Conservation (phyloP, 2,329 filamentous ascomycete species). For the Paecilomyces fulvus region DNA sequence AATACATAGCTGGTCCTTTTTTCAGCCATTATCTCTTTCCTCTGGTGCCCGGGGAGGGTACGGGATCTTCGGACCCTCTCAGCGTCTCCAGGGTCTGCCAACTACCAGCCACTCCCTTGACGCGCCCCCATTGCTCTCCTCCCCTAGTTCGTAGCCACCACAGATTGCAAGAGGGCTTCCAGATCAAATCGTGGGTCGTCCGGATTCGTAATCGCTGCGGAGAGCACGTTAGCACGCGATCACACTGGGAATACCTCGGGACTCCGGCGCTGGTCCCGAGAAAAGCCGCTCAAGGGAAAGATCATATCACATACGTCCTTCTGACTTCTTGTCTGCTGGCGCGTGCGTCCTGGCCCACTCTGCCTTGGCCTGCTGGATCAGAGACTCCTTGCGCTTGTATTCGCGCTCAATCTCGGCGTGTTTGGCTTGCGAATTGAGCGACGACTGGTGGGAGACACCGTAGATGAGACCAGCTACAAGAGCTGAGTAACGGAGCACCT, state of each 20-base stretch:
- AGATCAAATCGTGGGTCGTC: conserved; percentile 88
- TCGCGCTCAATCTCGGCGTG: conserved; percentile 65
- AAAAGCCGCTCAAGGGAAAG: background rate
- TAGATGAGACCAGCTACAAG: conserved; percentile 89
- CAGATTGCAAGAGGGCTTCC: conserved; percentile 67
- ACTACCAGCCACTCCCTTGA: conserved; percentile 23
- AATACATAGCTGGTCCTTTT: conserved; percentile 29
- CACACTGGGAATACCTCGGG: background rate
- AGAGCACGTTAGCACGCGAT: conserved; percentile 11
- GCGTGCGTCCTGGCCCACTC: conserved; percentile 75
- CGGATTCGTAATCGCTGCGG: conserved; percentile 62
- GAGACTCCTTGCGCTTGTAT: conserved; percentile 80
- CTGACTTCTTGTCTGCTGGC: conserved; percentile 37
- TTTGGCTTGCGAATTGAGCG: conserved; percentile 65
- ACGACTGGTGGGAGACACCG: conserved; percentile 86
- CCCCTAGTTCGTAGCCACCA: conserved; percentile 28
- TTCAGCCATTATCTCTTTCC: conserved; percentile 18
- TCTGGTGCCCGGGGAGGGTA: conserved; percentile 26
- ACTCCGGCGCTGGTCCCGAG: background rate
- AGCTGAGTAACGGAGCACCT: conserved; percentile 97
- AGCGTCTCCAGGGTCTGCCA: conserved; percentile 6
- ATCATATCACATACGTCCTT: conserved; percentile 25
- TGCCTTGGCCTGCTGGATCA: conserved; percentile 89
- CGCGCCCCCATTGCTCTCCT: conserved; percentile 14
- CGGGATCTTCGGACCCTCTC: conserved; percentile 15